Evolutionary conservation across 2,329 filamentous ascomycete genomes (phyloP).

Genomic region (Chaetomium globosum): DNA sequence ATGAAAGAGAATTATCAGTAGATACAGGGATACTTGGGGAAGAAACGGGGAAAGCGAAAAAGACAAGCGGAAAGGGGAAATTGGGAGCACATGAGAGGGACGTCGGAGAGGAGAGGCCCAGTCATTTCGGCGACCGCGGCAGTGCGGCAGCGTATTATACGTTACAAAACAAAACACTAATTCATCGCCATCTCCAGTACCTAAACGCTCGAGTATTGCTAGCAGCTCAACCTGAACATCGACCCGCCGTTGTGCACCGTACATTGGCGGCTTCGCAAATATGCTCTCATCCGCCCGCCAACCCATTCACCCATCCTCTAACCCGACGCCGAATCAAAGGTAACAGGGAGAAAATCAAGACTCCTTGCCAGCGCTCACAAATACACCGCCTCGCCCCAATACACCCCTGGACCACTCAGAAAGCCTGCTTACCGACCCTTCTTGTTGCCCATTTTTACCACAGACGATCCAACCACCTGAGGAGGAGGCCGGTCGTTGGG

Average conservation of each 20-base stretch:
- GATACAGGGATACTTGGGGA: no score
- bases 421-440: background rate
- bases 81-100: no score
- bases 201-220: background rate
- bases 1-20: no score
- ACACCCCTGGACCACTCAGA: background rate
- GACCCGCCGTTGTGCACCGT: background rate
- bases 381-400: background rate
- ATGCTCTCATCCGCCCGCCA: background rate
- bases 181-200: background rate
- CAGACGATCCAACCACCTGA: conserved; percentile 3
- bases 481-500: conserved; percentile 5
- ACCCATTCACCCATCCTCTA: background rate
- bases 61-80: background rate
- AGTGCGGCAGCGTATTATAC: no score
- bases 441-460: background rate
- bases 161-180: background rate
- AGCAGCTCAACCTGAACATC: background rate
- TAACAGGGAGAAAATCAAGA: background rate
- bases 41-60: no score
- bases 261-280: background rate
- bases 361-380: background rate
- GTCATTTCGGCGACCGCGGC: no score
- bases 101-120: no score
- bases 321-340: background rate